Percentiles rank a stretch among this genome's conserved stretches.
Conservation (phyloP, 148 eudicot species). For the Cornus kousa region DNA sequence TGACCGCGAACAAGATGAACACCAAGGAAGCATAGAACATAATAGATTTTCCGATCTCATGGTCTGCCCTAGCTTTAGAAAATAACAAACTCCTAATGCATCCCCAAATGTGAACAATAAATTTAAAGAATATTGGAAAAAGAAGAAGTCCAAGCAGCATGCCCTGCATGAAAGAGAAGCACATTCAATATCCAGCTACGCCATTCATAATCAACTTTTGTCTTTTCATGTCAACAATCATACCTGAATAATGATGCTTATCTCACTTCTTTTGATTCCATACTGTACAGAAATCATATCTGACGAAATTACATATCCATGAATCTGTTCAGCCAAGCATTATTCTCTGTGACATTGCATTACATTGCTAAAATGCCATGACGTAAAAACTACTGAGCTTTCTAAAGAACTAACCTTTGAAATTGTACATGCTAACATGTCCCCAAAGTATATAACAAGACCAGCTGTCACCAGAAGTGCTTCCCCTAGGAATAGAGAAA, state of each 20-base stretch:
- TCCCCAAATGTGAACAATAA: conserved; percentile 35
- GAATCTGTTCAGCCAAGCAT: conserved; percentile 35
- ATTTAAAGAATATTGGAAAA: conserved; percentile 57
- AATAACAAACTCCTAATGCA: conserved; percentile 23
- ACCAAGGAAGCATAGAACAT: conserved; percentile 62
- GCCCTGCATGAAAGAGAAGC: conserved; percentile 47
- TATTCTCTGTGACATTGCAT: not conserved
- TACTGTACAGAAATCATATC: conserved; percentile 24
- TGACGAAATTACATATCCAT: conserved; percentile 28
- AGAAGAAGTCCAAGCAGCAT: conserved; percentile 81
- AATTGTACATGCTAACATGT: conserved; percentile 64
- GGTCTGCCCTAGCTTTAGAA: conserved; percentile 26
- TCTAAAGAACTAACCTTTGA: conserved; percentile 49
- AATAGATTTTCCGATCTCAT: conserved; percentile 48
- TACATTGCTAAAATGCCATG: not conserved
- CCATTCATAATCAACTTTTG: not conserved
- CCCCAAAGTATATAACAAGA: conserved; percentile 79
- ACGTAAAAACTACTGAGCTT: not conserved
- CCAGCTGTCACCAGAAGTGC: conserved; percentile 84
- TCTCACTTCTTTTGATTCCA: conserved; percentile 65
- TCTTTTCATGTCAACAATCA: not conserved
- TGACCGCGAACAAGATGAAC: conserved; percentile 34
- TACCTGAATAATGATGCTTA: conserved; percentile 84
- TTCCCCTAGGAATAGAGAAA: conserved; percentile 59
- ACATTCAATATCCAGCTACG: not conserved